These are phyloP conservation scores for Eutrema salsugineum DNA, from an alignment of 441 rosid species.

Conservation along the genomic window DNA sequence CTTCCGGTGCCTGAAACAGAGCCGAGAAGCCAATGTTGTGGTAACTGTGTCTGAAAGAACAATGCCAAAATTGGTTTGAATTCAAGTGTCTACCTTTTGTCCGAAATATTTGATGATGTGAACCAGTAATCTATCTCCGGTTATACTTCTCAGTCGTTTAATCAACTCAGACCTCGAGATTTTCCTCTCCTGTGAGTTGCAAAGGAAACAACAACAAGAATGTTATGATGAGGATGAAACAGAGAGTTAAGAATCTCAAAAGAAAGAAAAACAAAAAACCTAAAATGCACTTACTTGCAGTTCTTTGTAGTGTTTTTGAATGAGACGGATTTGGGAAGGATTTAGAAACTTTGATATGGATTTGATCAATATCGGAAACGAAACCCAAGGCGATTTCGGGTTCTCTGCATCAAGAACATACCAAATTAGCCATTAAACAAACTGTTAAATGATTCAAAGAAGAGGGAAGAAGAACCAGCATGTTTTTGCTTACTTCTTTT, in stretches of 20 bases:
- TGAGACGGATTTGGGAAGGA: slow-evolving; percentile 28
- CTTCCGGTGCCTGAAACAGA: slow-evolving; percentile 5
- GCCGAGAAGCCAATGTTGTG: neutral
- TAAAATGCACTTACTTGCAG: slow-evolving; percentile 35
- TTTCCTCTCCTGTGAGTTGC: slow-evolving; percentile 43
- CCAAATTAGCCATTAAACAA: slow-evolving; percentile 30
- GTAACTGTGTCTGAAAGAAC: neutral
- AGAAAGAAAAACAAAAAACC: too few relatives aligned
- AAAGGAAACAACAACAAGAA: neutral
- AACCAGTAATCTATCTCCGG: slow-evolving; percentile 63
- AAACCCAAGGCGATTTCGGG: slow-evolving; percentile 65
- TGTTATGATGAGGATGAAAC: neutral
- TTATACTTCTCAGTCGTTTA: slow-evolving; percentile 42
- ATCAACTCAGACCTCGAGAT: slow-evolving; percentile 51
- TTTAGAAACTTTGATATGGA: slow-evolving; percentile 54
- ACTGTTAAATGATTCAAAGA: neutral
- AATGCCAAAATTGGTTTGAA: neutral
- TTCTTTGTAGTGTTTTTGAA: slow-evolving; percentile 44
- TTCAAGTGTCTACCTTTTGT: slow-evolving; percentile 36
- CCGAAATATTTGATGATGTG: slow-evolving; percentile 50
- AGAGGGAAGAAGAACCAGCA: neutral
- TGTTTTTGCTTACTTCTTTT: slow-evolving; percentile 19
- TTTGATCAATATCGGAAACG: slow-evolving; percentile 53
- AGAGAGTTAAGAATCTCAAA: neutral
- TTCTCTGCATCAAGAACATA: slow-evolving; percentile 20